A percentile compares a stretch with the other conserved stretches of the same genome.
phyloP scores from a whole-genome alignment of 495 filamentous ascomycete species.

The Penicillium manginii region DNA sequence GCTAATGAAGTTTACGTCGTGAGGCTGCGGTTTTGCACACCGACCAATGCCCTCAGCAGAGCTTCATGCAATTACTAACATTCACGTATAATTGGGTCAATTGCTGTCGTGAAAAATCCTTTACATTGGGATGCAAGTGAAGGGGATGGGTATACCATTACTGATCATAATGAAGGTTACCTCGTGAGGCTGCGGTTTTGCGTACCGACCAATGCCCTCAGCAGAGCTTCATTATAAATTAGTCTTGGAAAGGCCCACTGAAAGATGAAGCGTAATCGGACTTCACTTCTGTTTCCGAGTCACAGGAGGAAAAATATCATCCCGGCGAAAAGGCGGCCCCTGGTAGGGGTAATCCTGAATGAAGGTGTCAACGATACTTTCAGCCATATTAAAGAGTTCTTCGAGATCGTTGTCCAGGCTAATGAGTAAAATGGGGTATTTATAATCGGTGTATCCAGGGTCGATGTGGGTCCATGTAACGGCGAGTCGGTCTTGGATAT shows the following conservation, averaged over 20 bases:
- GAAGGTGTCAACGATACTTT: background rate
- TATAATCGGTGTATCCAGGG: background rate
- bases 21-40: background rate
- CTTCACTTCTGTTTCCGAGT: too few species aligned
- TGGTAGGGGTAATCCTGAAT: background rate
- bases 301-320: background rate
- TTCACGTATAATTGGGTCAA: too few species aligned
- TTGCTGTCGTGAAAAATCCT: too few species aligned
- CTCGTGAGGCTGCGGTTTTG: constrained; percentile 3
- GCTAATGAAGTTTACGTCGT: background rate
- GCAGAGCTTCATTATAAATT: background rate
- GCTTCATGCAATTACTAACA: too few species aligned
- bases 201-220: constrained; percentile 4
- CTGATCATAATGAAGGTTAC: background rate
- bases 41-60: constrained; percentile 5
- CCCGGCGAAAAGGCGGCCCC: background rate
- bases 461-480: background rate
- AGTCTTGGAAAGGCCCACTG: too few species aligned
- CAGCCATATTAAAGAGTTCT: background rate
- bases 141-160: background rate
- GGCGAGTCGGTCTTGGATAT: background rate
- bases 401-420: background rate
- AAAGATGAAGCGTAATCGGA: too few species aligned
- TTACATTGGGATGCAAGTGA: too few species aligned
- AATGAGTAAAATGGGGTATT: background rate